Evolutionary conservation across 176 grass and related monocot genomes (phyloP).

Genomic region (Rhynchospora pubera): DNA sequence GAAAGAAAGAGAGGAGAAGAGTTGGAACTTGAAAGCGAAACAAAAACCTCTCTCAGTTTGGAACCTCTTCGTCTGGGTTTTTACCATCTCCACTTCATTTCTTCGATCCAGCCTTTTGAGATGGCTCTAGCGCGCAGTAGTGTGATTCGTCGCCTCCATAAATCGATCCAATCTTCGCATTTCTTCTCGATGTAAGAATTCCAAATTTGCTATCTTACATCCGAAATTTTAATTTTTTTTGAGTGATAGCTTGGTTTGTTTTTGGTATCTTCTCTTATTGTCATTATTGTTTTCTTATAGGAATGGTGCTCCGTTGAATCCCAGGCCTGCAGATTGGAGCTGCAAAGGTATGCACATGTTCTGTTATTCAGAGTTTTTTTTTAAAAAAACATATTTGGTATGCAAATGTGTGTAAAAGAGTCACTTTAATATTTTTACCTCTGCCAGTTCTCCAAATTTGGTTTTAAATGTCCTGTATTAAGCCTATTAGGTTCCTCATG

Average conservation of each 20-base stretch:
- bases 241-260: background rate
- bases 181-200: conserved; percentile 12
- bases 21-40: background rate
- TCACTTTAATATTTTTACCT: conserved; percentile 1
- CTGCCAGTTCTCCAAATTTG: background rate
- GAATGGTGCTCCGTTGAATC: conserved; percentile 4
- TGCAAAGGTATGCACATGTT: conserved; percentile 25
- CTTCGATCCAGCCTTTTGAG: background rate
- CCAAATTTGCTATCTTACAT: background rate
- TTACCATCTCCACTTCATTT: background rate
- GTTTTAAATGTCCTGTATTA: background rate
- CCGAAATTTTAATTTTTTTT: background rate
- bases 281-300: background rate
- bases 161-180: background rate
- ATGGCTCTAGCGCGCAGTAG: conserved; percentile 41
- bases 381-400: background rate
- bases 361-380: background rate
- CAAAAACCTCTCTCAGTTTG: conserved; percentile 1
- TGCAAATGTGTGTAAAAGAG: background rate
- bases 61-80: conserved; percentile 26
- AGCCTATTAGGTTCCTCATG: background rate
- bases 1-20: background rate
- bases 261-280: background rate
- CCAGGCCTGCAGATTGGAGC: background rate
- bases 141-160: conserved; percentile 23